Base-by-base conservation (phyloP, 1,284 basidiomycete genomes). In the Tremellales sp. region DNA sequence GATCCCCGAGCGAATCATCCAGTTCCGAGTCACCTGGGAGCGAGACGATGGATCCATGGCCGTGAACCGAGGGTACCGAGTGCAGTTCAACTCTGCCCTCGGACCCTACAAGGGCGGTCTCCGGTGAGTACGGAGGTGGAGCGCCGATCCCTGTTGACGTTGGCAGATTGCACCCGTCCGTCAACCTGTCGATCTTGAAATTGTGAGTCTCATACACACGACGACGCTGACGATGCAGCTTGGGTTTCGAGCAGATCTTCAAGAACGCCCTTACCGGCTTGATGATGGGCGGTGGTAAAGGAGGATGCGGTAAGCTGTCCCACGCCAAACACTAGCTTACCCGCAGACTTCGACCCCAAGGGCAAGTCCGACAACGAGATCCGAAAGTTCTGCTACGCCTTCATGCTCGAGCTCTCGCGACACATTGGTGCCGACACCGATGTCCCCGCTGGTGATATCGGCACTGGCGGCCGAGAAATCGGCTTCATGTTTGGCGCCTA, bases 71-170 rank as follows among this genome's bases (percentile, higher is more conserved):
- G 85, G 84, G 33, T 87, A 80, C 77, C 80, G 85, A 64, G 85
- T 87, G 43, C 84, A 85, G 75, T 87, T 85, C 79, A 87, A 87
- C 78, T 86, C 85, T 34, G 84, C 84, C 16, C 79, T 88, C 43
- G 86, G 85, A 48, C 85, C 85, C 33, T 88, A 87, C 81, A 87
- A 87, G 74, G 86, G 86, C 59, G 85, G 85, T 71, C 80, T 87
- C 57, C 82, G 86, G 59, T n/a, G n/a, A n/a, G n/a, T n/a, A n/a
- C n/a, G n/a, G n/a, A n/a, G n/a, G n/a, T n/a, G n/a, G n/a, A n/a
- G n/a, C n/a, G n/a, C n/a, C n/a, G n/a, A n/a, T n/a, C n/a, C n/a
- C n/a, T n/a, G n/a, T n/a, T n/a, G n/a, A n/a, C n/a, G n/a, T n/a
- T n/a, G n/a, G n/a, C n/a, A n/a, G n/a, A n/a, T 79, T 88, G 50